Conservation (phyloP, 257 asterid genomes). For the Primulina huaijiensis region DNA sequence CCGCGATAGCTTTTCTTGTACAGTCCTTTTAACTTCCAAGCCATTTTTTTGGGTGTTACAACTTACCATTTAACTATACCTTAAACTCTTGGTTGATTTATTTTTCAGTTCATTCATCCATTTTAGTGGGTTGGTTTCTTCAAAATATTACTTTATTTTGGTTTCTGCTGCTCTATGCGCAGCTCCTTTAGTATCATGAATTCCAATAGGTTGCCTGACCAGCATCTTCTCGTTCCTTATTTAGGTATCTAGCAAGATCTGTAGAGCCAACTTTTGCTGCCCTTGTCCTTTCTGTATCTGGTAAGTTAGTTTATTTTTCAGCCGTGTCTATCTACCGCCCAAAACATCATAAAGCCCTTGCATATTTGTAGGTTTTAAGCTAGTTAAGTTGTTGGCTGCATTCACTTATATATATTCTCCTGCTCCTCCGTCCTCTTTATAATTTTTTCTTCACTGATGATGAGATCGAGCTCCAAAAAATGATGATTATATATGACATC, state of each 20-base stretch:
- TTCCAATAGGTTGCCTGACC: slow-evolving; percentile 52
- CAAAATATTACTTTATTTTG: background rate
- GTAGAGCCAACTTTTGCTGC: slow-evolving; percentile 70
- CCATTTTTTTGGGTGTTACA: background rate
- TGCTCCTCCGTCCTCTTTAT: slow-evolving; percentile 2
- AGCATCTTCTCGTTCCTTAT: slow-evolving; percentile 58
- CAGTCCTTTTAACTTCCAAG: background rate
- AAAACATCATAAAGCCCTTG: slow-evolving; percentile 23
- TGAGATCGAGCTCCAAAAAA: slow-evolving; percentile 22
- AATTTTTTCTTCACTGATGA: slow-evolving; percentile 4
- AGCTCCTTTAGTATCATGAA: slow-evolving; percentile 22
- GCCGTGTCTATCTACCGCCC: slow-evolving; percentile 19
- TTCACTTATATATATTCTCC: slow-evolving; percentile 15
- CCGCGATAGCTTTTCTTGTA: background rate
- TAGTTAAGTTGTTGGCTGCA: slow-evolving; percentile 18
- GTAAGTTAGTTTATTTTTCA: slow-evolving; percentile 55
- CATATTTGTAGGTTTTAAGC: slow-evolving; percentile 17
- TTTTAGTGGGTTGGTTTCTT: background rate
- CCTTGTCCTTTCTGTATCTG: slow-evolving; percentile 49
- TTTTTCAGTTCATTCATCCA: background rate
- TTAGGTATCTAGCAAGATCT: slow-evolving; percentile 84
- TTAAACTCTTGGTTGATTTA: background rate
- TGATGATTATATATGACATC: background rate
- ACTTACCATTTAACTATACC: background rate
- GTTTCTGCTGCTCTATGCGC: background rate